These are phyloP conservation scores for Calonectria pteridis DNA, from an alignment of 2,329 filamentous ascomycete species.

Conservation along the genomic window DNA sequence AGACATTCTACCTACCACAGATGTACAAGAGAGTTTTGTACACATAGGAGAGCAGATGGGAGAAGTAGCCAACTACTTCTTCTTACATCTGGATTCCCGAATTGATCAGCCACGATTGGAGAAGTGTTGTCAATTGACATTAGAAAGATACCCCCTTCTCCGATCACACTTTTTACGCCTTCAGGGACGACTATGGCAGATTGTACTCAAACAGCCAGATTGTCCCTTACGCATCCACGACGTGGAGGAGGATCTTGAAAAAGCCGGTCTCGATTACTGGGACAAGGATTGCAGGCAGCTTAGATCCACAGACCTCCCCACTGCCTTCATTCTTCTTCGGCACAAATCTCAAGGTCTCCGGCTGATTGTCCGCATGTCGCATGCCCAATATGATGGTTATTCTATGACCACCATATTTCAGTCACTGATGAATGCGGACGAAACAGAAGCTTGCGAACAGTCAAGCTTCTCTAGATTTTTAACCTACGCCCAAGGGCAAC, in stretches of 20 bases:
- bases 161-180: slow-evolving; percentile 34
- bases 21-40: slow-evolving; percentile 27
- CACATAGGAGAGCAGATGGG: background rate
- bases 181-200: slow-evolving; percentile 33
- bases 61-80: slow-evolving; percentile 39
- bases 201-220: slow-evolving; percentile 30
- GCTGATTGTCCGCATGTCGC: slow-evolving; percentile 52
- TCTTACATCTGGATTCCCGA: slow-evolving; percentile 32
- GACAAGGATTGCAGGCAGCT: slow-evolving; percentile 5
- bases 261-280: slow-evolving; percentile 26
- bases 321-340: slow-evolving; percentile 34
- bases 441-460: background rate
- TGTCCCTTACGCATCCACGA: slow-evolving; percentile 19
- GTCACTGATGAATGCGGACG: slow-evolving; percentile 10
- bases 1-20: slow-evolving; percentile 33
- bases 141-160: slow-evolving; percentile 36
- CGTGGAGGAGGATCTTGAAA: slow-evolving; percentile 24
- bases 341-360: slow-evolving; percentile 32
- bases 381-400: slow-evolving; percentile 63
- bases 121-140: slow-evolving; percentile 24
- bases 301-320: slow-evolving; percentile 13
- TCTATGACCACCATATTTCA: slow-evolving; percentile 55
- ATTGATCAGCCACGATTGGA: slow-evolving; percentile 33
- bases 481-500: background rate
- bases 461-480: slow-evolving; percentile 41